These are phyloP conservation scores for Closterium sp. DNA, from an alignment of 139 green algal genomes.

Conservation along the genomic window DNA sequence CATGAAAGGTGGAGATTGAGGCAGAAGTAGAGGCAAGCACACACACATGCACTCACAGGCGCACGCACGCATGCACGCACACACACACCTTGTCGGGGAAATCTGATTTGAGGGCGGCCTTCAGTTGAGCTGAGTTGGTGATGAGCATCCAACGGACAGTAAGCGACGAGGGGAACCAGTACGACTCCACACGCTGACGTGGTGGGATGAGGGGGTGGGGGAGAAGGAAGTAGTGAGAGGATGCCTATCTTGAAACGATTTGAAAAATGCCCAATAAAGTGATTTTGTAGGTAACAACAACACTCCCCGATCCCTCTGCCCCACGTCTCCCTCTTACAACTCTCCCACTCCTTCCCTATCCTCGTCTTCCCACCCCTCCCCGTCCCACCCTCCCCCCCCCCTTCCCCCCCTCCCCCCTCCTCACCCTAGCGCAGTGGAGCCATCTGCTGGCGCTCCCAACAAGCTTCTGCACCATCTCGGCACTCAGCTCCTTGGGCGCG, in stretches of 20 bases:
- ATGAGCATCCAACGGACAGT: background rate
- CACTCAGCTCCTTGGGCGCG: background rate
- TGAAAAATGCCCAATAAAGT: too few species aligned
- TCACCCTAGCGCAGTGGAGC: background rate
- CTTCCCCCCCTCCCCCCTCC: too few species aligned
- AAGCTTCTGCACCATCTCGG: background rate
- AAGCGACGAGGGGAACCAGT: background rate
- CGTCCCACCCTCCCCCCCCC: too few species aligned
- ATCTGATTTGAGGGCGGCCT: background rate
- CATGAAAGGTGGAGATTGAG: too few species aligned
- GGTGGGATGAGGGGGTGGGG: too few species aligned
- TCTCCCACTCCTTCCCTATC: background rate
- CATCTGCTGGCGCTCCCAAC: background rate
- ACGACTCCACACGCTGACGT: background rate
- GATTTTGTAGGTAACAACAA: background rate
- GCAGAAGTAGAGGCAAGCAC: too few species aligned
- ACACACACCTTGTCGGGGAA: background rate
- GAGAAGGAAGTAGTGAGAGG: too few species aligned
- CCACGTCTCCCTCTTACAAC: background rate
- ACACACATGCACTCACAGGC: background rate
- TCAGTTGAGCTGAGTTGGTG: background rate
- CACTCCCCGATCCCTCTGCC: too few species aligned
- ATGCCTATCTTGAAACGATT: too few species aligned
- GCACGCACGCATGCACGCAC: background rate
- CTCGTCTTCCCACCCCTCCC: too few species aligned